Evolutionary conservation across 305 asterid genomes (phyloP).

Genomic region (Fraxinus floribunda): DNA sequence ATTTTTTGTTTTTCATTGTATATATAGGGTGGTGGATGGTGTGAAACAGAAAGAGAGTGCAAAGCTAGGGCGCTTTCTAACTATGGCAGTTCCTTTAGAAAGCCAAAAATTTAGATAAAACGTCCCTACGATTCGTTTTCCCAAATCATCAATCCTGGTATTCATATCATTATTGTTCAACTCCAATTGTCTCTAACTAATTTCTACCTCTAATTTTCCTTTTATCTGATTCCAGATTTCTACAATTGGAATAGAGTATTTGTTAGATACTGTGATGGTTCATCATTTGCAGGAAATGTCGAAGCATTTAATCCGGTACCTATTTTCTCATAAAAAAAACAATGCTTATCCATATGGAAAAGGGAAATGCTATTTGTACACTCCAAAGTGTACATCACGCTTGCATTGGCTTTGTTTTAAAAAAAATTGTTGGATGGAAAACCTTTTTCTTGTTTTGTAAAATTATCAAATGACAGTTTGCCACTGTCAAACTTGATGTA

Average conservation of each 20-base stretch:
- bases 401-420: too few species aligned
- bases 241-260: constrained; percentile 24
- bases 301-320: constrained; percentile 28
- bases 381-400: too few species aligned
- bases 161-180: background rate
- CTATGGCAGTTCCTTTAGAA: constrained; percentile 17
- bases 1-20: background rate
- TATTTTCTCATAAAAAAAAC: background rate
- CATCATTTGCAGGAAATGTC: constrained; percentile 19
- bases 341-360: background rate
- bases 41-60: background rate
- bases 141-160: constrained; percentile 25
- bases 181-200: background rate
- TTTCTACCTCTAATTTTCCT: background rate
- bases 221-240: constrained; percentile 11
- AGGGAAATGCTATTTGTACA: too few species aligned
- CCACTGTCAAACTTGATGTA: too few species aligned
- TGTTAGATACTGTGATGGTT: constrained; percentile 20
- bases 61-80: background rate
- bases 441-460: too few species aligned
- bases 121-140: too few species aligned
- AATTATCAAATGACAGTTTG: too few species aligned
- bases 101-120: background rate
- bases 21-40: constrained; percentile 43
- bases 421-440: too few species aligned